Evolutionary conservation across 306 rosid species (phyloP), one percentile per base, ranked within the genome.

Genomic region (Coriaria nepalensis): DNA sequence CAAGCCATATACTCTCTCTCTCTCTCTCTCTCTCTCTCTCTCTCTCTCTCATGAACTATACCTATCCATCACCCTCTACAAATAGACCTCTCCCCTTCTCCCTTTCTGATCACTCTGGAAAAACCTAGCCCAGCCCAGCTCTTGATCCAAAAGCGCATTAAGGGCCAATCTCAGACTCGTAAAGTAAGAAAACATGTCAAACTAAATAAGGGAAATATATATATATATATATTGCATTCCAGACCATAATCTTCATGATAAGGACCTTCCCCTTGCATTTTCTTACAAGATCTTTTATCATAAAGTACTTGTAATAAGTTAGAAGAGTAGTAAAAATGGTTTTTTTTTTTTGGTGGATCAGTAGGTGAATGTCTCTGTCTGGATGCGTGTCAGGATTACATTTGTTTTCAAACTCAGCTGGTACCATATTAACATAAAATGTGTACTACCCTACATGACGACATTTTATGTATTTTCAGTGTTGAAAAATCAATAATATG

Each of bases 181-280:
- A 55, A 55, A 60, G 61, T 43, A 38, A 35, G 61, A 55, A 43
- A 62, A 57, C 48, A 40, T 62, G 72, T 61, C 82, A 67, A 67
- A 52, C 78, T 49, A 67, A 57, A 63, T 14, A 55, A 55, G 51
- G 68, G 59, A 72, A 65, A 20, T 20, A 20, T 20, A n/a, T 3
- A 3, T 20, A 3, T 20, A 20, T 20, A 20, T 20, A 20, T 20
- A 20, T 20, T 61, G 66, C 58, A 70, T 70, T 71, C 52, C 51
- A 29, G 39, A 44, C 45, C 57, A 66, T 50, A 13, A 62, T 73
- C 78, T 69, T 65, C 36, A 2, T 60, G 76, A 68, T 68, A 49
- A 61, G 20, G 76, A 56, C 78, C 67, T 40, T 55, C 8, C 34
- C 59, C 11, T 9, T 40, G 48, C 37, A 20, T 53, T 39, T 6